Evolutionary conservation across 2,329 filamentous ascomycete species (phyloP), one percentile per base, ranked within the genome.

Genomic region (Phyllosticta citriasiana): DNA sequence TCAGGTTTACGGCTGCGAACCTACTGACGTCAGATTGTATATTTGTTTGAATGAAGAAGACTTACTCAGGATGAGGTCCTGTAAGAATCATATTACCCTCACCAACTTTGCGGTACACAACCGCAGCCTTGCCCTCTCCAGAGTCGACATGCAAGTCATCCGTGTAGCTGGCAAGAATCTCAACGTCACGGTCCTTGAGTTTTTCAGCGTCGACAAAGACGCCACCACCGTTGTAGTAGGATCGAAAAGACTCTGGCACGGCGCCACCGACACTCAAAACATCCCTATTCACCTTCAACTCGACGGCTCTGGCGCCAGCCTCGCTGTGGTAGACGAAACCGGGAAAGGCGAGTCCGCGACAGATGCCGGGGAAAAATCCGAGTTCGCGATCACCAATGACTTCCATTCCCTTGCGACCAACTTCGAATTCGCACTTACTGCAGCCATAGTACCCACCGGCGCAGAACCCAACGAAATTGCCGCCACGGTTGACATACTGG

Each of bases 181-280:
- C 85, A 0, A 97, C 84, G 1, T 87, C 88, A 64, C 80, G 76
- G 30, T 82, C 80, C 60, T 79, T 76, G 61, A 84, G 79, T 53
- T 81, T 83, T 2, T 81, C 80, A 1, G 88, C 87, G 74, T 94
- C 87, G 1, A 96, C 89, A 76, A 97, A 99, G 1, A 96, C 85
- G 3, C 94, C 92, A 0, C 94, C 94, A 0, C 94, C 94, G 67
- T 99, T 99, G 73, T 93, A 97, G 71, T 99, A 99, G 14, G 85
- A 87, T 59, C 81, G 79, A 63, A 96, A 89, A 1, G 79, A 77
- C 1, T 84, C 80, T 0, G 86, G 82, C 1, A 88, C 71, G 3
- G 76, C 74, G 0, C 78, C 80, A 52, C 71, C 72, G 0, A 67
- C 70, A 0, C 76, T 73, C 63, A 95, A 84, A 0, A 79, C 77